phyloP scores from a whole-genome alignment of 495 filamentous ascomycete genomes.

The Cercophora scortea region DNA sequence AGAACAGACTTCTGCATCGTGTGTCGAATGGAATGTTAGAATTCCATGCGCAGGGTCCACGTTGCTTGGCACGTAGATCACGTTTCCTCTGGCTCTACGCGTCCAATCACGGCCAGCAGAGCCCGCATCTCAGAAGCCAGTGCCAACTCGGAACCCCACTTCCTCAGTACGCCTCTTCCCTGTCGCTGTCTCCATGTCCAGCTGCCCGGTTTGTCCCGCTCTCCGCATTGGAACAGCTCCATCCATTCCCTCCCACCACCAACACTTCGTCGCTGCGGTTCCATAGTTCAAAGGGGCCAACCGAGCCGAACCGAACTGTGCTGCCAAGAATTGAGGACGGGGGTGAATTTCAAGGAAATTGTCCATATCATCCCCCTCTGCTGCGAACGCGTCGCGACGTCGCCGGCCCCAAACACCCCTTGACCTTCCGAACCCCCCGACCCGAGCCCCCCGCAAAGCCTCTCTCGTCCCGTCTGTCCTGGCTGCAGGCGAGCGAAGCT shows the following conservation, averaged over 20 bases:
- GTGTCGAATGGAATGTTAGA: not conserved
- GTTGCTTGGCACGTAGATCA: conserved; percentile 10
- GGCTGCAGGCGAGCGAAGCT: too few relatives aligned
- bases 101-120: not conserved
- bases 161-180: not conserved
- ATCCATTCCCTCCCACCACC: not conserved
- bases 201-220: not conserved
- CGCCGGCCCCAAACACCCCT: too few relatives aligned
- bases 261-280: too few relatives aligned
- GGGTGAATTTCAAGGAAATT: too few relatives aligned
- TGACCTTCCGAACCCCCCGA: too few relatives aligned
- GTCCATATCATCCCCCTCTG: too few relatives aligned
- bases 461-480: too few relatives aligned
- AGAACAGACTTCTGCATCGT: not conserved
- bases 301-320: too few relatives aligned
- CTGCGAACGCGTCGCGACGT: too few relatives aligned
- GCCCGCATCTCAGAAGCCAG: not conserved
- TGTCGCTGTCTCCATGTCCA: not conserved
- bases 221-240: not conserved
- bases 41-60: conserved; percentile 2
- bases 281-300: too few relatives aligned
- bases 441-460: too few relatives aligned
- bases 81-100: not conserved
- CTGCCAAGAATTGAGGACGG: too few relatives aligned
- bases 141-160: not conserved